phyloP scores from a whole-genome alignment of 805 yeast species.

The Candida chauliodis region DNA sequence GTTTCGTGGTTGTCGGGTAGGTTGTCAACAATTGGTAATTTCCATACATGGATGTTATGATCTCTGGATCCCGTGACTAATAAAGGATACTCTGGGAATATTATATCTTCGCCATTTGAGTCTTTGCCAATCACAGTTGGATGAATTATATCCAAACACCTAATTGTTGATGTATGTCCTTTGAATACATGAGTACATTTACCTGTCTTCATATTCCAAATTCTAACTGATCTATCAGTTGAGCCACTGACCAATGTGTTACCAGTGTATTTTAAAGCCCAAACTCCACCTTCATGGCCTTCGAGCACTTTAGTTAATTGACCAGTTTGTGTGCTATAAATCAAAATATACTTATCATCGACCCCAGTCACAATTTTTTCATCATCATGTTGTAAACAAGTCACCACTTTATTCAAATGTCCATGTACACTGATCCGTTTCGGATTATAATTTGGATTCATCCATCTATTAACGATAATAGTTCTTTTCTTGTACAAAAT shows the following conservation, averaged over 20 bases:
- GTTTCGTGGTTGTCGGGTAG: constrained; percentile 29
- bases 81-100: constrained; percentile 61
- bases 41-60: constrained; percentile 44
- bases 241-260: constrained; percentile 88
- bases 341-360: constrained; percentile 77
- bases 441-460: constrained; percentile 67
- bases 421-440: constrained; percentile 61
- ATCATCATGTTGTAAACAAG: constrained; percentile 90
- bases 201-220: constrained; percentile 87
- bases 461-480: constrained; percentile 71
- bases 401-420: constrained; percentile 74
- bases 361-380: constrained; percentile 90
- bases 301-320: constrained; percentile 54
- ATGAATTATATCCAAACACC: constrained; percentile 81
- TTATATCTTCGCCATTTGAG: constrained; percentile 52
- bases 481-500: constrained; percentile 58
- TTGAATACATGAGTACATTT: constrained; percentile 86
- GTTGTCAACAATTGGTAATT: constrained; percentile 48
- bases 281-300: constrained; percentile 97
- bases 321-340: constrained; percentile 77
- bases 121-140: constrained; percentile 64
- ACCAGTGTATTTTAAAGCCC: constrained; percentile 91
- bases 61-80: constrained; percentile 51
- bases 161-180: constrained; percentile 90
- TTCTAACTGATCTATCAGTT: constrained; percentile 88